These are phyloP conservation scores for Pleurotus cornucopiae DNA, from an alignment of 768 basidiomycete genomes.

Conservation along the genomic window DNA sequence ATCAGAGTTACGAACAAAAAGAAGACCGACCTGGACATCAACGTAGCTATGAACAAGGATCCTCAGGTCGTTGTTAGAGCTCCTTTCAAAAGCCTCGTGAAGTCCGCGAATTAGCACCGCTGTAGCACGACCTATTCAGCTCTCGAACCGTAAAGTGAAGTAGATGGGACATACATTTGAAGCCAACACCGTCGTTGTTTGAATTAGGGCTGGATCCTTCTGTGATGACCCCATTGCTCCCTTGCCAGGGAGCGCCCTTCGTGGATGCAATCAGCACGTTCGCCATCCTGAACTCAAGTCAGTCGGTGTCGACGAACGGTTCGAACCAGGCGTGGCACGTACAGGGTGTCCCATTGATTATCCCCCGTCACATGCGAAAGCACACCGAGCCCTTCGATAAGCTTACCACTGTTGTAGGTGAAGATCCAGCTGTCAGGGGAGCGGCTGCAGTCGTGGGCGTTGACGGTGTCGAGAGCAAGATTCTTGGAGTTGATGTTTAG, in stretches of 20 bases:
- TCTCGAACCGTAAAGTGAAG: not conserved
- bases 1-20: not conserved
- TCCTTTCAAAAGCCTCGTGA: conserved; percentile 39
- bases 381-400: conserved; percentile 46
- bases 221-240: conserved; percentile 45
- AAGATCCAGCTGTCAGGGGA: conserved; percentile 44
- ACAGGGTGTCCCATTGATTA: conserved; percentile 37
- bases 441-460: conserved; percentile 41
- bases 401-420: conserved; percentile 54
- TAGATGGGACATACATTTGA: conserved; percentile 36
- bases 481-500: conserved; percentile 37
- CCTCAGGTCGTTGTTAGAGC: conserved; percentile 30
- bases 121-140: conserved; percentile 9
- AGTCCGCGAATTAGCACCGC: conserved; percentile 45
- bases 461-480: conserved; percentile 44
- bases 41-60: conserved; percentile 44
- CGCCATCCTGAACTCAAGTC: conserved; percentile 24
- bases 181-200: conserved; percentile 46
- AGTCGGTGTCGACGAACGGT: not conserved
- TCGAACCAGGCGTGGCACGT: conserved; percentile 12
- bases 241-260: conserved; percentile 43
- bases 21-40: conserved; percentile 40
- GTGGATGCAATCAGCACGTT: conserved; percentile 34
- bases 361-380: conserved; percentile 38
- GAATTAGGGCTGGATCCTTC: conserved; percentile 37